Base-by-base conservation (phyloP, 257 asterid genomes). In the Lycium barbarum region DNA sequence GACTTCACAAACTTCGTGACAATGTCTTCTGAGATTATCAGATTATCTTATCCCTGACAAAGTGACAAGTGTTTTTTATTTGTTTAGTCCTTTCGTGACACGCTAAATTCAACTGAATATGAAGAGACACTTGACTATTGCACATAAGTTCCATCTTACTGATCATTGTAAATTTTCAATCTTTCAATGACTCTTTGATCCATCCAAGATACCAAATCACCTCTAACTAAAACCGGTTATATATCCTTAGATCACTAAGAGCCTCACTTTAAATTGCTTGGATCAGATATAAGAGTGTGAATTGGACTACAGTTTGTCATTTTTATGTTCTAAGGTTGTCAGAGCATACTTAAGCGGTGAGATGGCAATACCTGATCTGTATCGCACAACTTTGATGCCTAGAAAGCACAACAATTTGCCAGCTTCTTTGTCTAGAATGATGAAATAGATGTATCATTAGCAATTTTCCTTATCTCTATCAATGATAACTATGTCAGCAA, bases 241-340 rank as follows among this genome's bases (percentile, higher is more conserved):
- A 70, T 70, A 38, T 70, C 78, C 53, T 38, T 70, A 38, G 49
- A 70, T 70, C 53, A 36, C 33, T 17, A 38, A 38, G 78, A 15
- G 78, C 14, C 53, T 70, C 53, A 38, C 78, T 38, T 70, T 70
- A 70, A 70, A 14, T 38, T 70, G 53, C 53, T 70, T 70, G 78
- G 20, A 68, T 68, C 26, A 38, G 33, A 36, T 68, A 20, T 17
- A 18, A 38, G 78, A 38, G 78, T 15, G 78, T 68, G 13, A 68
- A 68, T 15, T 4, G 8, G 78, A 1, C 13, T 68, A 15, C 38
- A 68, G 3, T 36, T 68, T 68, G 78, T 38, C 14, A 68, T 36
- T 68, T 9, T 68, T 68, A 68, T 15, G 49, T 68, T 26, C 12
- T 15, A 38, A 68, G 53, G 53, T 70, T 15, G 22, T 70, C 53